Percentiles rank a stretch among this genome's conserved stretches.
Conservation (phyloP, 108 stramenopile genomes). For the Ochromonas danica region DNA sequence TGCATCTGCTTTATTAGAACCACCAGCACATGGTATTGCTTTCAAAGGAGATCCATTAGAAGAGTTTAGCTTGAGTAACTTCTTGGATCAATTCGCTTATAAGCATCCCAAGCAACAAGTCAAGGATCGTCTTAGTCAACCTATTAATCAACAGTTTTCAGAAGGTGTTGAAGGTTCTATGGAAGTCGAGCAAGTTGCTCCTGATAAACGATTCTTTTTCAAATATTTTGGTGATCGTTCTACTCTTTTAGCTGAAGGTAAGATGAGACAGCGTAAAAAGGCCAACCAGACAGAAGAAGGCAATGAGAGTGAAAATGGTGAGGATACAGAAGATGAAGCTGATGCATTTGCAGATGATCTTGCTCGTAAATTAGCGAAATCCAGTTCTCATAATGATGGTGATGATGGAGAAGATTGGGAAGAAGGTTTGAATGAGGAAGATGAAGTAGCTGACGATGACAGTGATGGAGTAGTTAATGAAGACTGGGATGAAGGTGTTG, state of each 20-base stretch:
- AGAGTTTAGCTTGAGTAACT: constrained; percentile 84
- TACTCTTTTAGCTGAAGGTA: background rate
- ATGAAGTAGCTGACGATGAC: constrained; percentile 32
- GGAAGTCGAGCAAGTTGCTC: constrained; percentile 59
- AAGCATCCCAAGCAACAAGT: constrained; percentile 81
- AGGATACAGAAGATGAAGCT: constrained; percentile 58
- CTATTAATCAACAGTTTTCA: background rate
- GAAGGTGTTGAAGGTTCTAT: background rate
- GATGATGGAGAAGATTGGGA: constrained; percentile 85
- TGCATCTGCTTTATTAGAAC: constrained; percentile 54
- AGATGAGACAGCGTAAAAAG: constrained; percentile 73
- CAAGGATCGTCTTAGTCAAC: constrained; percentile 31
- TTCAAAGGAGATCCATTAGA: constrained; percentile 89
- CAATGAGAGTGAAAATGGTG: constrained; percentile 53
- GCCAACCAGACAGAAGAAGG: constrained; percentile 52
- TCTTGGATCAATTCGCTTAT: constrained; percentile 97
- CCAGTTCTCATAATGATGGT: constrained; percentile 68
- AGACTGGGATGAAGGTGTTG: constrained; percentile 3
- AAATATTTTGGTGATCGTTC: constrained; percentile 66
- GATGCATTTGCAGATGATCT: constrained; percentile 82
- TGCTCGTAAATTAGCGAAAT: constrained; percentile 79
- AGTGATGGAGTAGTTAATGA: constrained; percentile 51
- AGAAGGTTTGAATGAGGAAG: constrained; percentile 46
- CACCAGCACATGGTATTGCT: constrained; percentile 46
- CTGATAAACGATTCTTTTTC: constrained; percentile 84